A percentile compares a stretch with the other conserved stretches of the same genome.
Conservation (phyloP, 495 filamentous ascomycete genomes). For the Tuber aestivum region DNA sequence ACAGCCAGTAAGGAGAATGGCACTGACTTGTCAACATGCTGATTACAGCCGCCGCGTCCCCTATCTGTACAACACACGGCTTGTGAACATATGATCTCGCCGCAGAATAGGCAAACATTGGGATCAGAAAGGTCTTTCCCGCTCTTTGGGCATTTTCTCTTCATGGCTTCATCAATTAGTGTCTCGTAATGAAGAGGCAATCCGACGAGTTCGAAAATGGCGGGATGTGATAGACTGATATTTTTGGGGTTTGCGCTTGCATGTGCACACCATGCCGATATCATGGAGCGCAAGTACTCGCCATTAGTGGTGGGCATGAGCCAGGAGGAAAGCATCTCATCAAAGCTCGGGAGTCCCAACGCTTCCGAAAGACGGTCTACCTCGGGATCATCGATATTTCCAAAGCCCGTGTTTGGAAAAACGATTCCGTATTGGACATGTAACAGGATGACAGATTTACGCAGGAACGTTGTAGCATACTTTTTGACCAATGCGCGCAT, state of each 20-base stretch:
- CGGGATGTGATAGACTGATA: conserved; percentile 65
- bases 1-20: conserved; percentile 6
- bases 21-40: conserved; percentile 79
- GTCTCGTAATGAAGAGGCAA: conserved; percentile 85
- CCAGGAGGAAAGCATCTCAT: conserved; percentile 59
- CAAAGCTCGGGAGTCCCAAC: conserved; percentile 68
- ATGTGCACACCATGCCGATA: conserved; percentile 72
- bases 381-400: conserved; percentile 63
- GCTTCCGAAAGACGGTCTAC: conserved; percentile 71
- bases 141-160: conserved; percentile 68
- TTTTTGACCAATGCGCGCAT: conserved; percentile 57
- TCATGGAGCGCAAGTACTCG: conserved; percentile 49
- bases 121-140: conserved; percentile 87
- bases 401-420: conserved; percentile 67
- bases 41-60: conserved; percentile 77
- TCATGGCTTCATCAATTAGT: conserved; percentile 86
- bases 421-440: conserved; percentile 84
- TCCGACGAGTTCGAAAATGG: conserved; percentile 88
- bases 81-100: conserved; percentile 91
- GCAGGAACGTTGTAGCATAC: conserved; percentile 83
- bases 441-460: conserved; percentile 75
- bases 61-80: conserved; percentile 72
- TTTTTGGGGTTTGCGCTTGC: conserved; percentile 1
- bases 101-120: conserved; percentile 88
- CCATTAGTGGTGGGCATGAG: conserved; percentile 27